Percentiles rank a stretch among this genome's conserved stretches.
These are phyloP conservation scores for Claviceps citrina DNA, from an alignment of 2,329 filamentous ascomycete genomes.

Conservation along the genomic window DNA sequence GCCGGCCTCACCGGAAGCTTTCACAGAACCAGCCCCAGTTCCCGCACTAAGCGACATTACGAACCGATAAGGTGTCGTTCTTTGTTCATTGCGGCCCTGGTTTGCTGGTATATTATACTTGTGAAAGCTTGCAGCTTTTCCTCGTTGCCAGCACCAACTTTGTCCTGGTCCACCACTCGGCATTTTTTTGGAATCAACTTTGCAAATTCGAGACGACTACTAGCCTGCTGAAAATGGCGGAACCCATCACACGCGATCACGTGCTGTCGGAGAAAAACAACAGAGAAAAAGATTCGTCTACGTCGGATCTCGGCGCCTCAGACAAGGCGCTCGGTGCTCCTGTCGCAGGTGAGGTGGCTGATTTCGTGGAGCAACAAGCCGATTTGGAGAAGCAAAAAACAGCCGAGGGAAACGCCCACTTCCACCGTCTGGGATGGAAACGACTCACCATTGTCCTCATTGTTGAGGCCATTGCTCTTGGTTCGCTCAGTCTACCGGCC, in stretches of 20 bases:
- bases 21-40: not conserved
- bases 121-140: not conserved
- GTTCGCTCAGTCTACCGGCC: conserved; percentile 33
- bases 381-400: conserved; percentile 33
- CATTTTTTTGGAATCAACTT: too few relatives aligned
- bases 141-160: too few relatives aligned
- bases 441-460: conserved; percentile 39
- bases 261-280: conserved; percentile 1
- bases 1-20: not conserved
- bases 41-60: not conserved
- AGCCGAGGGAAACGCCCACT: conserved; percentile 30
- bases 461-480: conserved; percentile 41
- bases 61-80: too few relatives aligned
- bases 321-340: conserved; percentile 15
- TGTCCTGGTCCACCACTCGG: too few relatives aligned
- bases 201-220: too few relatives aligned
- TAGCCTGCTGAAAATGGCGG: conserved; percentile 2
- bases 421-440: conserved; percentile 41
- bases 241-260: conserved; percentile 4
- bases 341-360: conserved; percentile 18
- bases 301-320: conserved; percentile 7
- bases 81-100: too few relatives aligned
- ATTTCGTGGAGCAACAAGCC: conserved; percentile 22
- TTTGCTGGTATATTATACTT: too few relatives aligned
- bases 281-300: conserved; percentile 4